Conservation (phyloP, 352 stramenopile genomes). For the Pythium plurisporium region DNA sequence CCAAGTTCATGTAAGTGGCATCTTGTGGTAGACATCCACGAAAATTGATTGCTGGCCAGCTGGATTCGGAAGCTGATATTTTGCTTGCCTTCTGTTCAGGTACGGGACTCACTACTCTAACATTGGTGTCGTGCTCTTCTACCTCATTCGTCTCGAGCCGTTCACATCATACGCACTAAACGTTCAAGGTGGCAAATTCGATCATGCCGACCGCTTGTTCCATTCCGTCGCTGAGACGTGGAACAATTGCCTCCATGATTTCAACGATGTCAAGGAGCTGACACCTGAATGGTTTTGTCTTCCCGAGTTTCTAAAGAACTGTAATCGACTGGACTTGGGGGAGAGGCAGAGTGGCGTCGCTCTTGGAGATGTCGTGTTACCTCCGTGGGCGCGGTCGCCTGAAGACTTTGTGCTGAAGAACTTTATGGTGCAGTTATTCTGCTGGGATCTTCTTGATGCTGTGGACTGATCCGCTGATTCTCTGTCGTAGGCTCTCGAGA, state of each 20-base stretch:
- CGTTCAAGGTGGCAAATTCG: slow-evolving; percentile 96
- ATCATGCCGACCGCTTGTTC: slow-evolving; percentile 97
- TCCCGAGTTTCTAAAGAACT: slow-evolving; percentile 94
- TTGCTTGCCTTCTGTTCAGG: no score
- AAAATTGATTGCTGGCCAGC: no score
- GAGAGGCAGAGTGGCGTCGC: slow-evolving; percentile 75
- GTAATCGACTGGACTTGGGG: slow-evolving; percentile 94
- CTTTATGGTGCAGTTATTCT: slow-evolving; percentile 39
- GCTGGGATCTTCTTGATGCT: not conserved
- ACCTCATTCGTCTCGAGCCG: slow-evolving; percentile 95
- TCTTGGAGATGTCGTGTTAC: slow-evolving; percentile 90
- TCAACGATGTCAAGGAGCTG: slow-evolving; percentile 98
- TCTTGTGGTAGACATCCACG: no score
- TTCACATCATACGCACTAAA: slow-evolving; percentile 93
- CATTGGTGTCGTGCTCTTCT: slow-evolving; percentile 96
- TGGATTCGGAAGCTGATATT: no score
- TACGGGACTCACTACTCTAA: slow-evolving; percentile 95
- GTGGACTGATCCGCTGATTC: slow-evolving; percentile 89
- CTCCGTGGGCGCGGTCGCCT: slow-evolving; percentile 91
- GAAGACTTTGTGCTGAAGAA: slow-evolving; percentile 95
- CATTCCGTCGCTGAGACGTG: slow-evolving; percentile 91
- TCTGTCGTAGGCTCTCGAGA: slow-evolving; percentile 94
- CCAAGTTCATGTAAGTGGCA: no score
- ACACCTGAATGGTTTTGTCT: slow-evolving; percentile 98
- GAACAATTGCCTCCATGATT: slow-evolving; percentile 88